Percentiles rank a stretch among this genome's conserved stretches.
These are phyloP conservation scores for Talaromyces rugulosus DNA, from an alignment of 2,329 filamentous ascomycete genomes.

Conservation along the genomic window DNA sequence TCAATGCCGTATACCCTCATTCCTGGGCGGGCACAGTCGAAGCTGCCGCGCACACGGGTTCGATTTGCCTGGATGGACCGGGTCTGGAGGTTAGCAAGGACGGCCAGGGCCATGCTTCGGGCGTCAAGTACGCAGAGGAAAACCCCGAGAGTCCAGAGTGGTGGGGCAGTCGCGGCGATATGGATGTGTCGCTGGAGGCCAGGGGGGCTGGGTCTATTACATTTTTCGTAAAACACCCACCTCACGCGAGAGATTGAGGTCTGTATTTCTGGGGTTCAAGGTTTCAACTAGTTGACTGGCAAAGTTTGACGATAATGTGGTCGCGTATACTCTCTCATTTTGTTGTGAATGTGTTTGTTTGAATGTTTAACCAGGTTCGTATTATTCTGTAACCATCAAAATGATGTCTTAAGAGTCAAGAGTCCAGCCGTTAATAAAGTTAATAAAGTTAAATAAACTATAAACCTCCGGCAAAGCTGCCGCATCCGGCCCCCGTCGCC, in stretches of 20 bases:
- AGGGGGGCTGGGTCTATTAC: constrained; percentile 10
- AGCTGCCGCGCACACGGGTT: constrained; percentile 15
- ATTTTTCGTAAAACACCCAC: not conserved
- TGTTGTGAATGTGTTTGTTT: too few species aligned
- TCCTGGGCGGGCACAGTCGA: constrained; percentile 28
- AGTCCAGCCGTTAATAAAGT: too few species aligned
- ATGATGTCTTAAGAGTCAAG: too few species aligned
- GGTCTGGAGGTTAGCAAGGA: constrained; percentile 18
- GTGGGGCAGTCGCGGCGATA: constrained; percentile 20
- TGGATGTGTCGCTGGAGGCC: constrained; percentile 16
- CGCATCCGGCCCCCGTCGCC: not conserved
- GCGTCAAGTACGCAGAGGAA: constrained; percentile 12
- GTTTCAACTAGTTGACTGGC: too few species aligned
- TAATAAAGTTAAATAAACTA: too few species aligned
- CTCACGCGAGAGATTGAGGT: not conserved
- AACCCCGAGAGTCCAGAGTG: constrained; percentile 13
- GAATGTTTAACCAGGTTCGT: too few species aligned
- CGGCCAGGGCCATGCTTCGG: constrained; percentile 11
- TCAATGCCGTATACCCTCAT: constrained; percentile 24
- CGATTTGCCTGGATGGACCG: constrained; percentile 18
- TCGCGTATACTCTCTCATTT: too few species aligned
- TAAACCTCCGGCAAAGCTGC: not conserved
- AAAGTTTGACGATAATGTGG: too few species aligned
- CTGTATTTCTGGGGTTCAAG: too few species aligned
- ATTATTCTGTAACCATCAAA: too few species aligned